A percentile compares a stretch with the other conserved stretches of the same genome.
Evolutionary conservation across 345 rosid species (phyloP).

Genomic region (Lepidium didymum): DNA sequence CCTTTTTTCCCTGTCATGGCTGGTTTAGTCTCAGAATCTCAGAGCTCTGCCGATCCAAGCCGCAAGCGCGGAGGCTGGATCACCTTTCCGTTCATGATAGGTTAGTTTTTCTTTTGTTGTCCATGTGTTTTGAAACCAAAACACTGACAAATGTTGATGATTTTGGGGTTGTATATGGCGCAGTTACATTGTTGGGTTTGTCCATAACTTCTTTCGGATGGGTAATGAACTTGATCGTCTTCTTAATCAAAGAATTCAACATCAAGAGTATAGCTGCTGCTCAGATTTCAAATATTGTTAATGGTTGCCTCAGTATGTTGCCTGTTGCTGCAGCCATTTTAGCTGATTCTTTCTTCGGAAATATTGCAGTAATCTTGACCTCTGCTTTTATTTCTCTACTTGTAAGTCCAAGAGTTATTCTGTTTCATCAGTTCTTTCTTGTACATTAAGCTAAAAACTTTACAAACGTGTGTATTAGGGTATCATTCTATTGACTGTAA

Average conservation of each 20-base stretch:
- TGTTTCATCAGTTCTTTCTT: too few relatives aligned
- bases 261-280: constrained; percentile 37
- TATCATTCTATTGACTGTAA: constrained; percentile 27
- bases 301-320: constrained; percentile 25
- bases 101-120: constrained; percentile 14
- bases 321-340: constrained; percentile 38
- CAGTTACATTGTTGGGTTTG: constrained; percentile 36
- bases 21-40: constrained; percentile 7
- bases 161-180: not conserved
- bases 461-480: constrained; percentile 27
- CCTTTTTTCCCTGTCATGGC: not conserved
- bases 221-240: constrained; percentile 35
- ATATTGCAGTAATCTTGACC: constrained; percentile 18
- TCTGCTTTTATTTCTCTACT: constrained; percentile 33
- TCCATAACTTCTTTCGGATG: constrained; percentile 34
- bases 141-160: not conserved
- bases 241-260: constrained; percentile 32
- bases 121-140: not conserved
- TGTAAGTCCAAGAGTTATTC: constrained; percentile 17
- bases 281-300: constrained; percentile 26
- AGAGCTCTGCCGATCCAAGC: not conserved
- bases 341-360: constrained; percentile 41
- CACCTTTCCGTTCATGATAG: constrained; percentile 44
- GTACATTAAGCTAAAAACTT: not conserved
- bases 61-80: constrained; percentile 36